Evolutionary conservation across 1,284 basidiomycete species (phyloP).

Genomic region (Cyathus pygmaeus): DNA sequence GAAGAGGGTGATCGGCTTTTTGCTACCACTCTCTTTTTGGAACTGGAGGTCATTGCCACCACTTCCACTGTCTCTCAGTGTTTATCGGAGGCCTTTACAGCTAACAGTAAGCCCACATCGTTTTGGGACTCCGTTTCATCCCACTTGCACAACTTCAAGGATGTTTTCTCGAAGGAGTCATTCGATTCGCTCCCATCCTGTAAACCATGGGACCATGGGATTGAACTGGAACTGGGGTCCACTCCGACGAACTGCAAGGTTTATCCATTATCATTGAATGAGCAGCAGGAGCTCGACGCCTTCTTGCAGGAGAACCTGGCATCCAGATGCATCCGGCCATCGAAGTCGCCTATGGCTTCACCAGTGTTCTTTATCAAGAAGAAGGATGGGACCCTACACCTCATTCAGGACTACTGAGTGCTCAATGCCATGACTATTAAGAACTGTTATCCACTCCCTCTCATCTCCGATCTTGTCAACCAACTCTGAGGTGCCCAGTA

Average conservation of each 20-base stretch:
- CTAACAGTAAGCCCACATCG: no score
- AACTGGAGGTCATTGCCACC: no score
- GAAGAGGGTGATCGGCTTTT: no score
- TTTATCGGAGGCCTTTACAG: no score
- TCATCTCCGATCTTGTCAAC: conserved; percentile 45
- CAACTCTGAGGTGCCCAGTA: conserved; percentile 36
- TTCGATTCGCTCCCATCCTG: conserved; percentile 16
- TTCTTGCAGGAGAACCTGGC: no score
- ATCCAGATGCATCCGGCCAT: conserved; percentile 29
- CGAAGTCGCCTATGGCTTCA: conserved; percentile 38
- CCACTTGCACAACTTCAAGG: no score
- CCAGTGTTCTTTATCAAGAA: conserved; percentile 56
- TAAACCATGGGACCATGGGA: conserved; percentile 26
- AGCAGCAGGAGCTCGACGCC: no score
- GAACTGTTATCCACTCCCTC: conserved; percentile 47
- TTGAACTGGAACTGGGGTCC: conserved; percentile 16
- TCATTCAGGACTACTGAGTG: no score
- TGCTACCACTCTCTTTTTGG: no score
- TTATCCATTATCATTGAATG: conserved; percentile 39
- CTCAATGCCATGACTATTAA: conserved; percentile 45
- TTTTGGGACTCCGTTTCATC: no score
- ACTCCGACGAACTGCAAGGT: no score
- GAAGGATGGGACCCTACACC: conserved; percentile 41
- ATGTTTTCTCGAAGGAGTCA: conserved; percentile 17
- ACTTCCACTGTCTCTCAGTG: no score